Evolutionary conservation across 352 stramenopile species (phyloP).

Genomic region (Phytophthora rubi): DNA sequence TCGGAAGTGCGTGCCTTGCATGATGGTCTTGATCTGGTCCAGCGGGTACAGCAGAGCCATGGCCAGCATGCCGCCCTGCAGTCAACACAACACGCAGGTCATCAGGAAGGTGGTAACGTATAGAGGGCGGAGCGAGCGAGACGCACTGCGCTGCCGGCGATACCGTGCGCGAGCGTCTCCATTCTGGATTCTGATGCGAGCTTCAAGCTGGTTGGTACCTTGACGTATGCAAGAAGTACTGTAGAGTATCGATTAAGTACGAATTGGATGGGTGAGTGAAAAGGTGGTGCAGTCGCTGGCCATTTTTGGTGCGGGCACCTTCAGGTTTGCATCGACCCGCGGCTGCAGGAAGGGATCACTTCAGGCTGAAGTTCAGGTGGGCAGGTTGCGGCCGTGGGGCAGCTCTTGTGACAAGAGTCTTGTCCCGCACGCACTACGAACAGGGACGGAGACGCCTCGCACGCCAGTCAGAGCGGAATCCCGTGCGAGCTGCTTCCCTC

Average conservation of each 20-base stretch:
- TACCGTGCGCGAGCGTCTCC: slow-evolving; percentile 72
- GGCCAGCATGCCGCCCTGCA: slow-evolving; percentile 70
- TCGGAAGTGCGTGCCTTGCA: slow-evolving; percentile 56
- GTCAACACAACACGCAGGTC: background rate
- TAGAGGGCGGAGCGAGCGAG: background rate
- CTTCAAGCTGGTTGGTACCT: slow-evolving; percentile 15
- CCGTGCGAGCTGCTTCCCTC: background rate
- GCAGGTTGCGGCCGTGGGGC: background rate
- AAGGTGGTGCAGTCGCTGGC: background rate
- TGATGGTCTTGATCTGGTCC: slow-evolving; percentile 88
- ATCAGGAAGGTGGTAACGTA: background rate
- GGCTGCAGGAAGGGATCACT: background rate
- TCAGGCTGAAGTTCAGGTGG: background rate
- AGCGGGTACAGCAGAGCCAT: slow-evolving; percentile 86
- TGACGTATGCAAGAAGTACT: slow-evolving; percentile 26
- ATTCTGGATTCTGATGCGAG: slow-evolving; percentile 32
- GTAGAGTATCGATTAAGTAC: background rate
- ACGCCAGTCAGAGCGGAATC: slow-evolving; percentile 10
- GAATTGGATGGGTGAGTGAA: background rate
- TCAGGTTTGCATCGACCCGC: slow-evolving; percentile 16
- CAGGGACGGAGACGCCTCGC: background rate
- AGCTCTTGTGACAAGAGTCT: background rate
- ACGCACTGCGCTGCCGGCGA: slow-evolving; percentile 67
- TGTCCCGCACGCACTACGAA: no score
- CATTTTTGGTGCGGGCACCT: slow-evolving; percentile 11